Percentiles rank a stretch among this genome's conserved stretches.
phyloP scores from a whole-genome alignment of 352 stramenopile genomes.

The Pythium folliculosum region DNA sequence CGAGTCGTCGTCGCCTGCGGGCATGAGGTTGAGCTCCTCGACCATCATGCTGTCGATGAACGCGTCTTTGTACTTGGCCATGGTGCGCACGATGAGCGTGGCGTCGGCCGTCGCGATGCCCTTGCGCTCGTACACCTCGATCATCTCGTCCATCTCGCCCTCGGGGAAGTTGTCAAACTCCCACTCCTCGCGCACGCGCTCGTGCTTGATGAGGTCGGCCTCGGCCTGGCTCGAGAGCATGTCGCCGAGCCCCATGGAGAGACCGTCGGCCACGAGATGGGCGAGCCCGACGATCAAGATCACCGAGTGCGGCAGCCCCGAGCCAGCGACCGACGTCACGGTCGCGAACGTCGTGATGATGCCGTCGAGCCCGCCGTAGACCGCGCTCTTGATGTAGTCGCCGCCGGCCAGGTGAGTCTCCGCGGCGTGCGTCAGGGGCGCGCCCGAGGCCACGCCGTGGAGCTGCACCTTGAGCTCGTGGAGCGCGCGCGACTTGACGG shows the following conservation, averaged over 20 bases:
- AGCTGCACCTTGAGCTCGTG: constrained; percentile 75
- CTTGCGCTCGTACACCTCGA: constrained; percentile 94
- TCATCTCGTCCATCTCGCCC: constrained; percentile 96
- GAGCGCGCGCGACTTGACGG: constrained; percentile 54
- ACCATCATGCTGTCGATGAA: constrained; percentile 98
- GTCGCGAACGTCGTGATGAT: constrained; percentile 97
- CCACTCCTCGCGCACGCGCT: constrained; percentile 92
- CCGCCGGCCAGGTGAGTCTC: constrained; percentile 77
- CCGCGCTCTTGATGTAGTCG: constrained; percentile 84
- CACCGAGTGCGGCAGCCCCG: constrained; percentile 82
- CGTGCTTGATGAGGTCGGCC: constrained; percentile 92
- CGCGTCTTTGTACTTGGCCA: constrained; percentile 97
- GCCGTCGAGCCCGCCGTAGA: constrained; percentile 96
- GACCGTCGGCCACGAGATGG: constrained; percentile 94
- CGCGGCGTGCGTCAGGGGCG: constrained; percentile 40
- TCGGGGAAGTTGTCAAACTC: constrained; percentile 96
- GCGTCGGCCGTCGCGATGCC: constrained; percentile 92
- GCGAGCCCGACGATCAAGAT: constrained; percentile 95
- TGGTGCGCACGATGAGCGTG: constrained; percentile 88
- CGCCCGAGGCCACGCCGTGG: constrained; percentile 27
- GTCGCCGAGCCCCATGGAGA: constrained; percentile 95
- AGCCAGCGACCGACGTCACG: constrained; percentile 92
- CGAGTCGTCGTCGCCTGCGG: constrained; percentile 92
- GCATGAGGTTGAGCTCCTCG: constrained; percentile 95
- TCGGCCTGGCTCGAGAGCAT: constrained; percentile 94